Base-by-base conservation (phyloP, 768 basidiomycete genomes). In the Tylopilus plumbeoviolaceoides region DNA sequence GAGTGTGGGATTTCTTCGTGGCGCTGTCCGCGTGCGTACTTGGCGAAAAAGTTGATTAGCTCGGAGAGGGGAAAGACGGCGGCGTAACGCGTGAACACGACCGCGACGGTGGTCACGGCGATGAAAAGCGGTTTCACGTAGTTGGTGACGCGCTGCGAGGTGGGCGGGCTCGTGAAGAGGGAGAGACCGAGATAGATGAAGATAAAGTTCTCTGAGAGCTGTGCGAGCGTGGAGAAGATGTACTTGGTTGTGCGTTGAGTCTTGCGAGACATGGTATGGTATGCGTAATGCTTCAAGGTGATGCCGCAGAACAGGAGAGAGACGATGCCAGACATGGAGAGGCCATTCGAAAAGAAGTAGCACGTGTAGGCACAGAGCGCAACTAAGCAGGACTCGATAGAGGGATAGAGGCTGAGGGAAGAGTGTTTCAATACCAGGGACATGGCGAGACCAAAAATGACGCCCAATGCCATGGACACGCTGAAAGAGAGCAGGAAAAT, bases 281-380 rank as follows among this genome's bases (percentile, higher is more conserved):
- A 98, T n/a, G 95, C 97, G 65, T 99, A 98, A 67, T 99, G 97
- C 72, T 99, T 99, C 61, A 99, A 80, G 4, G 97, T 99, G 68
- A 99, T 97, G 54, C 97, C 95, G 67, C 95, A 98, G 76, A 99
- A 98, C 42, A 98, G 84, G 38, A 98, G 82, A 4, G 95, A 97
- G 41, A 98, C 95, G 70, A 98, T 98, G 46, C 97, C 95, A 68
- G 85, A 89, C 90, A 97, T 93, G 42, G 84, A 83, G 36, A 95
- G 70, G 6, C 93, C 95, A 58, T 92, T 99, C n/a, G 92, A 95
- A 76, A 99, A 94, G 75, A 99, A 99, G 73, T 98, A 98, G 74
- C 87, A 91, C 0, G 92, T 97, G 70, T 98, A 98, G 20, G 97
- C 95, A 54, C 87, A 86, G 44, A 99, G 81, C 1, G 94, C 87